Conservation (phyloP, 371 early-diverging fungal species). For the Lichtheimia ramosa region DNA sequence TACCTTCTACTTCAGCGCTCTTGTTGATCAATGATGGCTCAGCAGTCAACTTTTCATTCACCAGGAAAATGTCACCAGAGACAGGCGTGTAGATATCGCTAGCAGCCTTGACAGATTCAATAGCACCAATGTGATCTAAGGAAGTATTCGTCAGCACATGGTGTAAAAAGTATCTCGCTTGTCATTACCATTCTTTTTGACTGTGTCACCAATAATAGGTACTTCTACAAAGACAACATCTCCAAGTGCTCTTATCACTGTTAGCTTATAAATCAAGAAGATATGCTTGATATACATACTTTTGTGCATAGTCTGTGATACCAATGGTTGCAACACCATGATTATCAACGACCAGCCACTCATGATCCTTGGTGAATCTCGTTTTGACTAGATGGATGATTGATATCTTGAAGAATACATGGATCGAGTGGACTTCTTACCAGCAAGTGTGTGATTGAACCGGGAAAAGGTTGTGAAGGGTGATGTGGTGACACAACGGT, state of each 20-base stretch:
- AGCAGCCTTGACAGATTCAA: constrained; percentile 96
- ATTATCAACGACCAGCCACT: constrained; percentile 80
- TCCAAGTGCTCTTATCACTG: constrained; percentile 63
- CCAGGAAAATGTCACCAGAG: constrained; percentile 77
- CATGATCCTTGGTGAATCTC: constrained; percentile 86
- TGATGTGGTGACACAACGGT: too few relatives aligned
- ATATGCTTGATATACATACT: constrained; percentile 24
- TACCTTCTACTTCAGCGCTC: constrained; percentile 75
- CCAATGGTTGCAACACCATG: constrained; percentile 85
- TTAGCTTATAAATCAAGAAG: not conserved
- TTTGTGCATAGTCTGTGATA: constrained; percentile 90
- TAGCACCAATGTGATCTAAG: constrained; percentile 75
- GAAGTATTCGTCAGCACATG: not conserved
- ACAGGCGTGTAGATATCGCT: constrained; percentile 91
- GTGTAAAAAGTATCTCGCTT: not conserved
- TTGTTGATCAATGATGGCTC: constrained; percentile 80
- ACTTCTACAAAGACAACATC: constrained; percentile 94
- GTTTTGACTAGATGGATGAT: not conserved
- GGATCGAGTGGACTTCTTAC: too few relatives aligned
- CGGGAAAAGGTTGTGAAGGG: too few relatives aligned
- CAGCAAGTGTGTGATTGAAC: too few relatives aligned
- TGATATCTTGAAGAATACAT: too few relatives aligned
- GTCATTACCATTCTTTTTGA: constrained; percentile 57
- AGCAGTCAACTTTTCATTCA: constrained; percentile 64
- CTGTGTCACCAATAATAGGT: constrained; percentile 58